Evolutionary conservation across 1,139 yeast species (phyloP).

Genomic region (Suhomyces yuchorum): DNA sequence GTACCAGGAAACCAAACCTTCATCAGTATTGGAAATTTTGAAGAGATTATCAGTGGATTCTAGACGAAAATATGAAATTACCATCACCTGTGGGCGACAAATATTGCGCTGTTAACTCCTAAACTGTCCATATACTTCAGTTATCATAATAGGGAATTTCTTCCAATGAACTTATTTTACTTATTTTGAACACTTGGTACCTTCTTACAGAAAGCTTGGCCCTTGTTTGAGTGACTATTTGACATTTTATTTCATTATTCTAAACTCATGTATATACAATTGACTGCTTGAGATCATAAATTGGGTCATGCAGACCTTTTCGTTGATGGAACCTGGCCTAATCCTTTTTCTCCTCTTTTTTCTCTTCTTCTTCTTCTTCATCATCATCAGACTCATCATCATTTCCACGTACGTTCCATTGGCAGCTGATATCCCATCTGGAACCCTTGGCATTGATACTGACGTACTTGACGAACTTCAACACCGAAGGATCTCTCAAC

Average conservation of each 20-base stretch:
- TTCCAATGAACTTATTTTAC: no score
- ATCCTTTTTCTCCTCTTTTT: not conserved
- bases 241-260: not conserved
- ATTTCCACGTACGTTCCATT: constrained; percentile 65
- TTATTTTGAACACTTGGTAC: no score
- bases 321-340: not conserved
- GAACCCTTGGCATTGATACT: constrained; percentile 87
- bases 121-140: no score
- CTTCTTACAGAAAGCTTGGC: no score
- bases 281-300: not conserved
- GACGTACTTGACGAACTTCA: constrained; percentile 90
- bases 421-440: constrained; percentile 86
- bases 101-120: no score
- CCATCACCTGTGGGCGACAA: no score
- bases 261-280: not conserved
- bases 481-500: constrained; percentile 78
- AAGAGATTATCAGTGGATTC: no score
- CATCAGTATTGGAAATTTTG: no score
- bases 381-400: constrained; percentile 27
- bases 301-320: no score
- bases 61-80: no score
- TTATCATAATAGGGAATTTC: no score
- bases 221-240: not conserved
- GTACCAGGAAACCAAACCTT: no score
- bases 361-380: constrained; percentile 14